These are phyloP conservation scores for Passalora sequoiae DNA, from an alignment of 2,329 filamentous ascomycete species.

Conservation along the genomic window DNA sequence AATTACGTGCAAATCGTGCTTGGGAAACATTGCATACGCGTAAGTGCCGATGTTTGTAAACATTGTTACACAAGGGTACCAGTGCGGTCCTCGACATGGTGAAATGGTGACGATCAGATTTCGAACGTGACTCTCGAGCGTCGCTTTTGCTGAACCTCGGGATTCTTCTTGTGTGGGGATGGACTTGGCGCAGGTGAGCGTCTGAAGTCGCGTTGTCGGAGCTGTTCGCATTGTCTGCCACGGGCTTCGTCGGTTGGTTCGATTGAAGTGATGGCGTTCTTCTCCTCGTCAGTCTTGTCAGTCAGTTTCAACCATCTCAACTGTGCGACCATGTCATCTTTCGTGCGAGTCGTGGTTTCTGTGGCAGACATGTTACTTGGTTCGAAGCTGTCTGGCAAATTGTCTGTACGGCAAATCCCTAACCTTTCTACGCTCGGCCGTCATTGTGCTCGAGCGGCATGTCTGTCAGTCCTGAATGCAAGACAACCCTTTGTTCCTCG, in stretches of 20 bases:
- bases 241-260: neutral
- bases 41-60: neutral
- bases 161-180: slow-evolving; percentile 1
- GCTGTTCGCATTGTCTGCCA: neutral
- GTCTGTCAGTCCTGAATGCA: neutral
- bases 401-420: neutral
- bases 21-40: too few relatives aligned
- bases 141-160: neutral
- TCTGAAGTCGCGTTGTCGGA: slow-evolving; percentile 1
- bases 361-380: neutral
- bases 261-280: neutral
- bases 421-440: neutral
- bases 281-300: neutral
- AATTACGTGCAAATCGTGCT: too few relatives aligned
- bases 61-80: neutral
- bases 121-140: neutral
- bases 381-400: neutral
- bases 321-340: neutral
- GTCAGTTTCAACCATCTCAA: neutral
- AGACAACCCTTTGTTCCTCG: slow-evolving; percentile 1
- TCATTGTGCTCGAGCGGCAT: neutral
- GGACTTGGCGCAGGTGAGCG: slow-evolving; percentile 16
- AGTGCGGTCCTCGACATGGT: too few relatives aligned
- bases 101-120: neutral
- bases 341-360: neutral